A percentile compares a stretch with the other conserved stretches of the same genome.
These are phyloP conservation scores for Glutinoglossum americanum DNA, from an alignment of 495 filamentous ascomycete species.

Conservation along the genomic window DNA sequence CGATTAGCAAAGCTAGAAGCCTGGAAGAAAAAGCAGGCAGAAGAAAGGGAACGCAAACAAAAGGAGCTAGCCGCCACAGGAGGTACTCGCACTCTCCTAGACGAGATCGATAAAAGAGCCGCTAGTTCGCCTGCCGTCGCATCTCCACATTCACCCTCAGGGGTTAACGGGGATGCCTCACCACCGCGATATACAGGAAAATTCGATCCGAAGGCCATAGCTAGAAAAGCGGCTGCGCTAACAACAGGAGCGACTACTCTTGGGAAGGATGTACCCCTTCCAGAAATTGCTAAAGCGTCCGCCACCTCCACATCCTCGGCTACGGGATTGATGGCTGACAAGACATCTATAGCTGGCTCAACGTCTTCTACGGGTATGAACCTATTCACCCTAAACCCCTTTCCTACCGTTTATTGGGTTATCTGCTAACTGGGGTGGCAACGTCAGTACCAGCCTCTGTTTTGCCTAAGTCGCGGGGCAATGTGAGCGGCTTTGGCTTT, in stretches of 20 bases:
- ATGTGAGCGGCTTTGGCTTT: slow-evolving; percentile 70
- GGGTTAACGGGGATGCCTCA: slow-evolving; percentile 22
- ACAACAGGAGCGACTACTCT: slow-evolving; percentile 25
- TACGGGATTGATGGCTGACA: slow-evolving; percentile 30
- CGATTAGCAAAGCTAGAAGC: slow-evolving; percentile 66
- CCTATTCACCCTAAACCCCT: not conserved
- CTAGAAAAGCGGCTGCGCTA: slow-evolving; percentile 38
- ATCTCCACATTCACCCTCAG: slow-evolving; percentile 29
- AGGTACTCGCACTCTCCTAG: slow-evolving; percentile 42
- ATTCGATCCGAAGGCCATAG: slow-evolving; percentile 76
- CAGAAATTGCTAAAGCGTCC: slow-evolving; percentile 30
- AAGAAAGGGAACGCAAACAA: slow-evolving; percentile 56
- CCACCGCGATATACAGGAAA: slow-evolving; percentile 49
- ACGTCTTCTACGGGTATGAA: slow-evolving; percentile 25
- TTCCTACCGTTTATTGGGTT: not conserved
- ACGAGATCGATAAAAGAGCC: slow-evolving; percentile 56
- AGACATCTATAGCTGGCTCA: slow-evolving; percentile 24
- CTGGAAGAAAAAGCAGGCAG: slow-evolving; percentile 77
- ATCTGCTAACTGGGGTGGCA: slow-evolving; percentile 4
- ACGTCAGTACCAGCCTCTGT: slow-evolving; percentile 17
- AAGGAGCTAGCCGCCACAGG: slow-evolving; percentile 38
- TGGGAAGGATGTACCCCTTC: slow-evolving; percentile 39
- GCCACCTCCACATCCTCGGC: slow-evolving; percentile 21
- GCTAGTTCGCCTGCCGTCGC: slow-evolving; percentile 31
- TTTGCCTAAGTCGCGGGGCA: slow-evolving; percentile 40